These are phyloP conservation scores for Plasmodium relictum DNA, from an alignment of 169 alveolate genomes.

Conservation along the genomic window DNA sequence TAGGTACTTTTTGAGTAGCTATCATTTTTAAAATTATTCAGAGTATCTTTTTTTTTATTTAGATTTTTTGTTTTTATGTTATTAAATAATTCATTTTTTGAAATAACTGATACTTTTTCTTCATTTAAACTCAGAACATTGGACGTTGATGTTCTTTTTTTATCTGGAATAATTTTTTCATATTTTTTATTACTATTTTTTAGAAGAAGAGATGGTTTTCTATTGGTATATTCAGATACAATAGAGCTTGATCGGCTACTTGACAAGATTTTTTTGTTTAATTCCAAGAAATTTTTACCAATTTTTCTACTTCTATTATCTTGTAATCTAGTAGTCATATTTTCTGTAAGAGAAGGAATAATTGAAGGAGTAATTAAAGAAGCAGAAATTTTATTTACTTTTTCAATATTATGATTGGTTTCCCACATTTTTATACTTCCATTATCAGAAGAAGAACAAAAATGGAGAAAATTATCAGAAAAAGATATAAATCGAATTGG, in stretches of 20 bases:
- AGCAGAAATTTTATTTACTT: not conserved
- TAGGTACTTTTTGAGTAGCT: not conserved
- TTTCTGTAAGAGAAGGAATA: conserved; percentile 1
- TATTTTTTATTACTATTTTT: conserved; percentile 5
- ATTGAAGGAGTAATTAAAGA: conserved; percentile 9
- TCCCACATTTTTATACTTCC: conserved; percentile 67
- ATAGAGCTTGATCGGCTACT: conserved; percentile 27
- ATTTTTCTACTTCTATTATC: conserved; percentile 2
- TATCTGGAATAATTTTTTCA: conserved; percentile 5
- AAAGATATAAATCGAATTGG: conserved; percentile 59
- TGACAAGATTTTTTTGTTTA: conserved; percentile 23
- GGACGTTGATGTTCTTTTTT: conserved; percentile 46
- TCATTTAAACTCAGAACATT: not conserved
- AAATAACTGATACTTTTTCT: conserved; percentile 34
- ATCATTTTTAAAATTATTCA: not conserved
- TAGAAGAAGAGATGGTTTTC: conserved; percentile 1
- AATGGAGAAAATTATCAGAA: conserved; percentile 11
- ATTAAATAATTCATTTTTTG: conserved; percentile 41
- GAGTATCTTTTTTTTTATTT: not conserved
- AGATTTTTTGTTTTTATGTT: conserved; percentile 6
- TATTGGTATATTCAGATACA: conserved; percentile 10
- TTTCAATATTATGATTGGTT: not conserved
- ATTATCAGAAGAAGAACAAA: conserved; percentile 59
- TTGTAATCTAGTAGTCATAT: not conserved
- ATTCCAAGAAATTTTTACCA: conserved; percentile 20